These are phyloP conservation scores for Trichoderma reesei DNA, from an alignment of 495 filamentous ascomycete species.

Conservation along the genomic window DNA sequence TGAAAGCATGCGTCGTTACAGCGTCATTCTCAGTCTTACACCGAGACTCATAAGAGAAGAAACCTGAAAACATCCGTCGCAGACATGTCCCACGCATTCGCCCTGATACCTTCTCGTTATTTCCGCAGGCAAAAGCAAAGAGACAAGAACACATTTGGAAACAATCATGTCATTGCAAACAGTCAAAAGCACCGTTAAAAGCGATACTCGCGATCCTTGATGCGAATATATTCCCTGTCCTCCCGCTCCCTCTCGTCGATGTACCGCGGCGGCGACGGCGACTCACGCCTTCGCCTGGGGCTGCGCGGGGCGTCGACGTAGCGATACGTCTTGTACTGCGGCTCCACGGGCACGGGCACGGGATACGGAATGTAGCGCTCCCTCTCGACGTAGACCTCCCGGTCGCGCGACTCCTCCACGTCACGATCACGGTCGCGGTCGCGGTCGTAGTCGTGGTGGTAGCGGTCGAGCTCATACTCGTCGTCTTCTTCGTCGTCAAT, in stretches of 20 bases:
- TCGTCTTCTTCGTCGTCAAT: too few species aligned
- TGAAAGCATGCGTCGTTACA: neutral
- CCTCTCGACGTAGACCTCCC: conserved; percentile 40
- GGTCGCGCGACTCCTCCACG: conserved; percentile 24
- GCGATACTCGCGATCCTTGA: conserved; percentile 1
- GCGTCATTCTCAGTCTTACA: neutral
- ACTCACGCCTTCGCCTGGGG: neutral
- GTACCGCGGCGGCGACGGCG: neutral
- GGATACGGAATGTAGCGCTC: conserved; percentile 30
- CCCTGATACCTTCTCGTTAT: neutral
- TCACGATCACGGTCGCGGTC: conserved; percentile 25
- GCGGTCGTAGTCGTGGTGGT: conserved; percentile 12
- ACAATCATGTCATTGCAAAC: neutral
- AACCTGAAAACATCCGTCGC: neutral
- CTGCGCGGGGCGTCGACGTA: conserved; percentile 36
- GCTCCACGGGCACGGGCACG: conserved; percentile 19
- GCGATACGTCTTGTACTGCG: conserved; percentile 35
- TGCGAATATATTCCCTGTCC: neutral
- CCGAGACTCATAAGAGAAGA: neutral
- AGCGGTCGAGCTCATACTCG: neutral
- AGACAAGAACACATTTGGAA: neutral
- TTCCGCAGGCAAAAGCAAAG: neutral
- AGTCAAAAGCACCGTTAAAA: neutral
- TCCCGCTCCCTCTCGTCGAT: conserved; percentile 7
- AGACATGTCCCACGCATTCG: neutral